Conservation (phyloP, 768 basidiomycete species). For the Boletus barrowsii region DNA sequence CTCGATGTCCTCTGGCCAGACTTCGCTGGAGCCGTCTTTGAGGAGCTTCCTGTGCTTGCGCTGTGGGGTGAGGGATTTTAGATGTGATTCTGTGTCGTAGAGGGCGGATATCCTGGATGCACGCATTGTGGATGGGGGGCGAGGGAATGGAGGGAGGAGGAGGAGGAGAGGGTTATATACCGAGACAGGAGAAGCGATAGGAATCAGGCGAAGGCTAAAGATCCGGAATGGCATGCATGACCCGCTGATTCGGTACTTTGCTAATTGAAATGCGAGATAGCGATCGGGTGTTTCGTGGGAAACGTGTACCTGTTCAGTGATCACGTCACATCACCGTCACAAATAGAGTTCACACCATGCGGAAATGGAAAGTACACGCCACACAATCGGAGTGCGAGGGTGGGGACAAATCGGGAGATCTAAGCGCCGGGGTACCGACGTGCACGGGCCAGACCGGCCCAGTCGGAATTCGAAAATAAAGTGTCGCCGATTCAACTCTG, state of each 20-base stretch:
- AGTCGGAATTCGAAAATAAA: background rate
- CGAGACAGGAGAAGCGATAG: slow-evolving; percentile 5
- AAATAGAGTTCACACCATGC: slow-evolving; percentile 28
- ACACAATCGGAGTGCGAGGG: slow-evolving; percentile 41
- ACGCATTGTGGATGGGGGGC: slow-evolving; percentile 22
- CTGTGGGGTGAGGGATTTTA: slow-evolving; percentile 54
- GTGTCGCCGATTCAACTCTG: slow-evolving; percentile 11
- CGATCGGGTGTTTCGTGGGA: slow-evolving; percentile 27
- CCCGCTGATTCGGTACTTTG: slow-evolving; percentile 23
- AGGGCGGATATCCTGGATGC: slow-evolving; percentile 18
- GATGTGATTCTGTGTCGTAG: slow-evolving; percentile 17
- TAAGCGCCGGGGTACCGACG: slow-evolving; percentile 22
- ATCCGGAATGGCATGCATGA: slow-evolving; percentile 41
- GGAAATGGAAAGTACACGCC: slow-evolving; percentile 50
- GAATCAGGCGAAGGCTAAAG: slow-evolving; percentile 36
- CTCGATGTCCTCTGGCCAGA: slow-evolving; percentile 81
- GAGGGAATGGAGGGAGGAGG: background rate
- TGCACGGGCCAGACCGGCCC: slow-evolving; percentile 12
- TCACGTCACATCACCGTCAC: slow-evolving; percentile 8
- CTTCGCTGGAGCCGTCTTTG: slow-evolving; percentile 75
- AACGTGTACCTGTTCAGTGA: slow-evolving; percentile 2
- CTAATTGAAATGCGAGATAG: slow-evolving; percentile 35
- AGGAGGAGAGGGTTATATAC: slow-evolving; percentile 33
- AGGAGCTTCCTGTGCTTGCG: slow-evolving; percentile 82
- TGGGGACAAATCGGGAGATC: slow-evolving; percentile 23